Evolutionary conservation across 305 asterid genomes (phyloP), one percentile per base, ranked within the genome.

Genomic region (Fraxinus sp.): DNA sequence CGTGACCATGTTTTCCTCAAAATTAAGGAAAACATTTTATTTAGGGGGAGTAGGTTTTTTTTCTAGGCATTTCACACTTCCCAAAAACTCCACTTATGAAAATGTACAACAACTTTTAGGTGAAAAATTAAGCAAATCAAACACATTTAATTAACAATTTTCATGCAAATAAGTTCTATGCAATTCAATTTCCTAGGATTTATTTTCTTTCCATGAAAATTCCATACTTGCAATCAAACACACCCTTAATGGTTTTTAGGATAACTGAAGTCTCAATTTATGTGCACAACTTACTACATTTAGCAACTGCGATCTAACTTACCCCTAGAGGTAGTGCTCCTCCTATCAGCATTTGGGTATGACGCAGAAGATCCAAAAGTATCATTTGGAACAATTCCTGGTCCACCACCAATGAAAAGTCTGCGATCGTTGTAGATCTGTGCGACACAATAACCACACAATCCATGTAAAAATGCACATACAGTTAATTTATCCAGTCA

Each of bases 401-500:
- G 94, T 74, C 98, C 97, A 79, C 97, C 98, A 33, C 98, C 98
- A 87, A 93, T 91, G 93, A 88, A 90, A 79, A 94, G 95, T 78
- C 99, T 91, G 24, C 97, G 90, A 78, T 97, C 98, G 44, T 93
- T 97, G 89, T 95, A 97, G 76, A 95, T 91, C 99, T 97, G 91
- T 52, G 79, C 79, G 78, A 84, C 59, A 81, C 74, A 68, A 35
- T 52, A 84, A 82, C 81, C 80, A 81, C 78, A 86, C 8, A 49
- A 81, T 7, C 85, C 74, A 83, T 83, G 86, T 86, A 72, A 84
- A 77, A 79, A 32, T 20, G 33, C 66, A 9, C 74, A 78, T 18
- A 7, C 66, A 35, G 57, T 41, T 35, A 71, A 33, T 9, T 68
- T 28, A 68, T 10, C 37, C 39, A 68, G 37, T 68, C 74, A 28